A percentile compares a stretch with the other conserved stretches of the same genome.
These are phyloP conservation scores for Microsporum canis DNA, from an alignment of 2,329 filamentous ascomycete species.

Conservation along the genomic window DNA sequence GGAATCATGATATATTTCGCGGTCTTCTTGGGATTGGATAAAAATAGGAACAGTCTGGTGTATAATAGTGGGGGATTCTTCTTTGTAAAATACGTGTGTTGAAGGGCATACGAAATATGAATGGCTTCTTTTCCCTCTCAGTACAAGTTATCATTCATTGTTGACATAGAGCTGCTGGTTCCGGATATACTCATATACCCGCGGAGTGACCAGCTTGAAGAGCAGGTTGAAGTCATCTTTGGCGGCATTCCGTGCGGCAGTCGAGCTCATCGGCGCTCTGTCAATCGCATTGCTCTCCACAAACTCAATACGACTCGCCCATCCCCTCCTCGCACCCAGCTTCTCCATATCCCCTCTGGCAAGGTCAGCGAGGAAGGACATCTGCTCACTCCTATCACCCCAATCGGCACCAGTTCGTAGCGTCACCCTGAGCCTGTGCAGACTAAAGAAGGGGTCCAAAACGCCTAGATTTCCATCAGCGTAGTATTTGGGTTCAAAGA, in stretches of 20 bases:
- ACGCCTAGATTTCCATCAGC: constrained; percentile 33
- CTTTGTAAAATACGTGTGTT: not conserved
- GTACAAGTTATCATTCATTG: not conserved
- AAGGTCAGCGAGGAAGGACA: constrained; percentile 28
- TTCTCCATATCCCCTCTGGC: constrained; percentile 28
- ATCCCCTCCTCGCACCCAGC: constrained; percentile 32
- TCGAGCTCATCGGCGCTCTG: constrained; percentile 34
- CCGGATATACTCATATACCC: constrained; percentile 26
- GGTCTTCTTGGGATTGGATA: not conserved
- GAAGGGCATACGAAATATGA: not conserved
- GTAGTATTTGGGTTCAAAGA: constrained; percentile 41
- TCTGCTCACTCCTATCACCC: constrained; percentile 30
- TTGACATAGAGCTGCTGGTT: constrained; percentile 23
- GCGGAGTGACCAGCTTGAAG: constrained; percentile 26
- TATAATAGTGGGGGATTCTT: not conserved
- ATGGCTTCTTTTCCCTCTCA: too few relatives aligned
- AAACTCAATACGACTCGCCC: constrained; percentile 33
- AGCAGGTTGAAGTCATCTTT: constrained; percentile 23
- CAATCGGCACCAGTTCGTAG: constrained; percentile 33
- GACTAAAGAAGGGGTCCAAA: constrained; percentile 32
- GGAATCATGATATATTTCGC: constrained; percentile 21
- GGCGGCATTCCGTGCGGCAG: constrained; percentile 30
- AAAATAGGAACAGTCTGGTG: not conserved
- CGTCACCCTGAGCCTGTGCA: constrained; percentile 36
- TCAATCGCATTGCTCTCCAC: constrained; percentile 29